These are phyloP conservation scores for Auricularia cornea DNA, from an alignment of 768 basidiomycete species.

Conservation along the genomic window DNA sequence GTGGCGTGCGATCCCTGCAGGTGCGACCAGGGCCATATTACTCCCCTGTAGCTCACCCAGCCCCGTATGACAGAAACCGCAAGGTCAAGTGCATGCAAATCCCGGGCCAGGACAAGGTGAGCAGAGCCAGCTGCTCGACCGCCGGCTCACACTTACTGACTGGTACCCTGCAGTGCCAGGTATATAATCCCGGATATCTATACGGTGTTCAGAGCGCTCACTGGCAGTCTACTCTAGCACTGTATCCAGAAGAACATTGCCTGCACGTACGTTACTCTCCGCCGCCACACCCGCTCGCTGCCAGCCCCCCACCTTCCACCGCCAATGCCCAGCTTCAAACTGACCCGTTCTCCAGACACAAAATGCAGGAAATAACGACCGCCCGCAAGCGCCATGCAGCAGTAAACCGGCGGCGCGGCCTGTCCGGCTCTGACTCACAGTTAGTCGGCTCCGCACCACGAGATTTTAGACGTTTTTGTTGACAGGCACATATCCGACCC, in stretches of 20 bases:
- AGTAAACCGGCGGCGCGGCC: slow-evolving; percentile 53
- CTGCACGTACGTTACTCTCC: slow-evolving; percentile 83
- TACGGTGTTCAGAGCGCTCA: slow-evolving; percentile 4
- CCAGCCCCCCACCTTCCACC: slow-evolving; percentile 11
- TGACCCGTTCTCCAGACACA: slow-evolving; percentile 41
- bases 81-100: slow-evolving; percentile 86
- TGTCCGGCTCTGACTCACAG: slow-evolving; percentile 42
- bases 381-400: slow-evolving; percentile 66
- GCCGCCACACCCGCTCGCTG: too few species aligned
- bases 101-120: slow-evolving; percentile 74
- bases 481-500: slow-evolving; percentile 32
- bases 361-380: slow-evolving; percentile 74
- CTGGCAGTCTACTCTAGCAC: slow-evolving; percentile 42
- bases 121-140: slow-evolving; percentile 14
- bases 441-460: slow-evolving; percentile 27
- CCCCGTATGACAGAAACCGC: slow-evolving; percentile 44
- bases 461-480: slow-evolving; percentile 16
- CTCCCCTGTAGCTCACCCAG: too few species aligned
- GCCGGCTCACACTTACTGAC: not conserved
- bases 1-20: slow-evolving; percentile 92
- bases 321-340: not conserved
- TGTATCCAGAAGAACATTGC: slow-evolving; percentile 82
- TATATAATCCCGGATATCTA: slow-evolving; percentile 26
- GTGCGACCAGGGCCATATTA: too few species aligned
- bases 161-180: slow-evolving; percentile 49